Conservation (phyloP, 139 green algal species). For the Limnomonas spitsbergensis region DNA sequence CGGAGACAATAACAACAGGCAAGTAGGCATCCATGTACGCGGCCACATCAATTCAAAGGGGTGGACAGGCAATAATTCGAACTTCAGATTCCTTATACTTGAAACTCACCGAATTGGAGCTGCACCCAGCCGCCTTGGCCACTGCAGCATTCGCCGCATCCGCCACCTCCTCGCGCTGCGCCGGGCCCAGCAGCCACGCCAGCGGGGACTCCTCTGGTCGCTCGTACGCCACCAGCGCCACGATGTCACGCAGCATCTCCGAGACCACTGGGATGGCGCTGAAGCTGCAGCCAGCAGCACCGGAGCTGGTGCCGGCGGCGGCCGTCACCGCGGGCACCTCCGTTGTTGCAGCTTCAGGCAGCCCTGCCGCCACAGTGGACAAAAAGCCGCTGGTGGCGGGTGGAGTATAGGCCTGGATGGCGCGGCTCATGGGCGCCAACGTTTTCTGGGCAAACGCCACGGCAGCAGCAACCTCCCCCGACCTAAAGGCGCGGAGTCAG, state of each 20-base stretch:
- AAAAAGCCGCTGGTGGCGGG: too few species aligned
- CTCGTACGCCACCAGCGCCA: conserved; percentile 78
- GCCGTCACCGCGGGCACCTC: not conserved
- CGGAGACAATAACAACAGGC: too few species aligned
- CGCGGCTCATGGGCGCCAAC: too few species aligned
- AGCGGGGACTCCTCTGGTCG: conserved; percentile 35
- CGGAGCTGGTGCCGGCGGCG: not conserved
- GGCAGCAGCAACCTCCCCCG: too few species aligned
- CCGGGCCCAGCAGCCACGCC: conserved; percentile 4
- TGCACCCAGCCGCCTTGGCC: not conserved
- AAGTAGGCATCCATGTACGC: too few species aligned
- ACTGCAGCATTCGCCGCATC: not conserved
- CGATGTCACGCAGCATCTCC: conserved; percentile 51
- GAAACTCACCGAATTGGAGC: not conserved
- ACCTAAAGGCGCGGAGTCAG: too few species aligned
- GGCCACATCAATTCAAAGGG: too few species aligned
- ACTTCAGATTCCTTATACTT: not conserved
- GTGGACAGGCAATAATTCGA: not conserved
- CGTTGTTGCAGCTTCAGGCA: not conserved
- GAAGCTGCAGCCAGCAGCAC: too few species aligned
- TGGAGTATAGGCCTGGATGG: too few species aligned
- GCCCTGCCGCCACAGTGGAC: too few species aligned
- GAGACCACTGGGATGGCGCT: too few species aligned
- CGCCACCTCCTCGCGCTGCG: not conserved
- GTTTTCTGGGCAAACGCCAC: too few species aligned